phyloP scores from a whole-genome alignment of 2,329 filamentous ascomycete genomes.

The Colletotrichum orbiculare region DNA sequence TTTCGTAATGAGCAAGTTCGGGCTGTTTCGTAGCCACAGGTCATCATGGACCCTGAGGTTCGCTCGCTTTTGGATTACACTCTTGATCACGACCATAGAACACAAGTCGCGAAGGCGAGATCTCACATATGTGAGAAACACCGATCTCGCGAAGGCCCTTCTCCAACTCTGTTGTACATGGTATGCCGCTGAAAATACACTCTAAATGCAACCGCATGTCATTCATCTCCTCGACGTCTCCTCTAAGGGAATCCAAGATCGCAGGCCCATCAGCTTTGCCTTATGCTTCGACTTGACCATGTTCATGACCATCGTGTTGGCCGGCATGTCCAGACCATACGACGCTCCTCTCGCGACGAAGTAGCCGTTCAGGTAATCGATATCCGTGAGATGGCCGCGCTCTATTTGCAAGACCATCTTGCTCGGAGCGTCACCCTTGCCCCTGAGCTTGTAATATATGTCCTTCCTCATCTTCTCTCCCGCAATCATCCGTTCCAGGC shows the following conservation, averaged over 20 bases:
- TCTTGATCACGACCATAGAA: too few species aligned
- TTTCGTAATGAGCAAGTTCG: too few species aligned
- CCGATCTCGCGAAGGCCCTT: too few species aligned
- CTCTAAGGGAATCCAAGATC: slow-evolving; percentile 48
- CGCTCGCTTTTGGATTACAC: too few species aligned
- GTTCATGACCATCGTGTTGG: slow-evolving; percentile 78
- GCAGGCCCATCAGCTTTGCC: slow-evolving; percentile 46
- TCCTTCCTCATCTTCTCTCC: slow-evolving; percentile 70
- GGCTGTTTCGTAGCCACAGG: too few species aligned
- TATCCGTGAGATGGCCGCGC: slow-evolving; percentile 73
- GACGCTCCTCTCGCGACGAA: slow-evolving; percentile 77
- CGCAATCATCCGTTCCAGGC: slow-evolving; percentile 67
- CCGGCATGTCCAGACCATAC: slow-evolving; percentile 77
- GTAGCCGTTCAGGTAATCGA: slow-evolving; percentile 90
- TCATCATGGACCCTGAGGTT: too few species aligned
- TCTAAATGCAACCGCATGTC: neutral
- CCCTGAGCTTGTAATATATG: slow-evolving; percentile 67
- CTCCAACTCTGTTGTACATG: too few species aligned
- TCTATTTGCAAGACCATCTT: slow-evolving; percentile 76
- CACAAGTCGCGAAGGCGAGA: too few species aligned
- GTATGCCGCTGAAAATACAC: slow-evolving; percentile 7
- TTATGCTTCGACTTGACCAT: slow-evolving; percentile 77
- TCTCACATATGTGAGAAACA: too few species aligned
- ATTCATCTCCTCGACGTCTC: slow-evolving; percentile 44
- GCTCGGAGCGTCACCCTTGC: slow-evolving; percentile 64